Conservation (phyloP, 805 yeast genomes). For the Henningerozyma blattae region DNA sequence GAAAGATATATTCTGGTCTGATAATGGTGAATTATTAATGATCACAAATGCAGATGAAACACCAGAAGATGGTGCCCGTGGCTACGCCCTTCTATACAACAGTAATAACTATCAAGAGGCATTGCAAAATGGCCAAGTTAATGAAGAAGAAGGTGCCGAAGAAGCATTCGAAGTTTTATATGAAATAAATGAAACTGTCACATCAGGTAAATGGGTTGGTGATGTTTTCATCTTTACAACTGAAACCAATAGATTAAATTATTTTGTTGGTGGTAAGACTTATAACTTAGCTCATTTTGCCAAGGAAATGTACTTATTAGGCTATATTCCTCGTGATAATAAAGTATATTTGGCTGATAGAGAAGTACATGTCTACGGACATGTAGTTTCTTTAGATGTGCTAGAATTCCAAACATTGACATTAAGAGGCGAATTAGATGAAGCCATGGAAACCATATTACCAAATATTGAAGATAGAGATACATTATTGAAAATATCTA, state of each 20-base stretch:
- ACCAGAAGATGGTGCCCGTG: slow-evolving; percentile 30
- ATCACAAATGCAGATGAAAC: slow-evolving; percentile 37
- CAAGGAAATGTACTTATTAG: slow-evolving; percentile 72
- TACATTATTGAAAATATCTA: slow-evolving; percentile 67
- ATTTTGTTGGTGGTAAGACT: slow-evolving; percentile 87
- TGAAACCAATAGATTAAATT: slow-evolving; percentile 74
- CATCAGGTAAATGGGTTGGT: slow-evolving; percentile 93
- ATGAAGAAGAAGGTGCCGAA: slow-evolving; percentile 82
- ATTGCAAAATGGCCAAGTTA: slow-evolving; percentile 41
- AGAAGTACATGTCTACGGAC: slow-evolving; percentile 71
- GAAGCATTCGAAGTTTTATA: slow-evolving; percentile 73
- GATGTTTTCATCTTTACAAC: slow-evolving; percentile 94
- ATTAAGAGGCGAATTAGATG: slow-evolving; percentile 86
- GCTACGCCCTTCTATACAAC: slow-evolving; percentile 68
- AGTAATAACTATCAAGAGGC: slow-evolving; percentile 56
- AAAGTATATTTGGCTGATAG: slow-evolving; percentile 86
- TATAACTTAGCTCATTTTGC: slow-evolving; percentile 91
- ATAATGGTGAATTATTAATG: slow-evolving; percentile 79
- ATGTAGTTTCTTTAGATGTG: slow-evolving; percentile 72
- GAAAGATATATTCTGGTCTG: slow-evolving; percentile 78
- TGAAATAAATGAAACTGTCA: slow-evolving; percentile 69
- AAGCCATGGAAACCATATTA: slow-evolving; percentile 48
- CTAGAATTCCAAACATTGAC: slow-evolving; percentile 94
- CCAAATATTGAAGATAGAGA: slow-evolving; percentile 47
- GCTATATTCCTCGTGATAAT: slow-evolving; percentile 84